Conservation (phyloP, 192 early-diverging fungal genomes). For the Podila epicladia region DNA sequence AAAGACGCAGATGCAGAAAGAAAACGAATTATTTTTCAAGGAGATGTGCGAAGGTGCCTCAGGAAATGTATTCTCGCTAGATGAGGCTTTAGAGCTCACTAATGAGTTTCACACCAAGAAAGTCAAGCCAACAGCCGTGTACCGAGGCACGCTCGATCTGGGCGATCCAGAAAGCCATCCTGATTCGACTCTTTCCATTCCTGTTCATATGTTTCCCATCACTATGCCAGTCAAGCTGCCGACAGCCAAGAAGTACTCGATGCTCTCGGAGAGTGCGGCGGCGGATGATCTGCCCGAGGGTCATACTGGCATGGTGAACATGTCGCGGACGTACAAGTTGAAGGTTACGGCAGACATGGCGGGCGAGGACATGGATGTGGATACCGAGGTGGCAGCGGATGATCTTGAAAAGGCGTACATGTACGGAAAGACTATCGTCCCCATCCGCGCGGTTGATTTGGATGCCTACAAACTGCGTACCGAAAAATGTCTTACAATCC, state of each 20-base stretch:
- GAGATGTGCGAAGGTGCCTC: constrained; percentile 32
- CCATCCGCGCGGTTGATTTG: constrained; percentile 68
- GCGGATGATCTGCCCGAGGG: constrained; percentile 32
- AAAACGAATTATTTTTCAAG: constrained; percentile 66
- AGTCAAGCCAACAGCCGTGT: constrained; percentile 64
- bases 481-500: constrained; percentile 63
- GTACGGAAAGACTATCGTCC: constrained; percentile 75
- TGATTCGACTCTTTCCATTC: constrained; percentile 54
- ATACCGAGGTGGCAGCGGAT: constrained; percentile 51
- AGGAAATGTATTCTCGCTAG: constrained; percentile 52
- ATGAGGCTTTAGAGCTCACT: constrained; percentile 61
- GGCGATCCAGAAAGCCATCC: constrained; percentile 61
- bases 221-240: constrained; percentile 65
- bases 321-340: constrained; percentile 37
- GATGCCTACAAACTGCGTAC: constrained; percentile 67
- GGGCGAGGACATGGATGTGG: constrained; percentile 28
- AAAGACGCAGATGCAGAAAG: constrained; percentile 31
- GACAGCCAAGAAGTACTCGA: constrained; percentile 73
- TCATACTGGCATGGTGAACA: constrained; percentile 51
- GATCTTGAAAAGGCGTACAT: constrained; percentile 72
- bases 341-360: constrained; percentile 39
- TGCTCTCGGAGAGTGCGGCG: constrained; percentile 54
- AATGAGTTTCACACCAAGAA: constrained; percentile 59
- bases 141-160: constrained; percentile 60
- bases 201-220: constrained; percentile 65